These are phyloP conservation scores for Suhomyces guaymorum DNA, from an alignment of 1,139 yeast species.

Conservation along the genomic window DNA sequence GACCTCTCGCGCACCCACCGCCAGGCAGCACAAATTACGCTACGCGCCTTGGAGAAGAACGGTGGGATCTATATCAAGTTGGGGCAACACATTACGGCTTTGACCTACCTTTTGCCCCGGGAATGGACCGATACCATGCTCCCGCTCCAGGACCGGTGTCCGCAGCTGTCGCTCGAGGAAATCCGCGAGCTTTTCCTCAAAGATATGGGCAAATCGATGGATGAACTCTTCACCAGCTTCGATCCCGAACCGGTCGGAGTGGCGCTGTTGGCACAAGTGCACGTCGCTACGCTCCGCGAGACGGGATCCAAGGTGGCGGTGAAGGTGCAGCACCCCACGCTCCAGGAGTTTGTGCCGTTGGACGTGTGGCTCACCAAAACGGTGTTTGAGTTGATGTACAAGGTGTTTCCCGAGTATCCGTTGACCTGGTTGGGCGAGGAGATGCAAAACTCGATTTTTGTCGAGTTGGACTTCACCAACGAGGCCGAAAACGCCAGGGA, in stretches of 20 bases:
- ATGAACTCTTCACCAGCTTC: slow-evolving; percentile 69
- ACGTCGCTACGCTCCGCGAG: slow-evolving; percentile 62
- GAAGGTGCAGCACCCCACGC: slow-evolving; percentile 89
- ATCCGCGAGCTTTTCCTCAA: slow-evolving; percentile 61
- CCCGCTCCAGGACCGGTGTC: slow-evolving; percentile 90
- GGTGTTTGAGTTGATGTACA: slow-evolving; percentile 73
- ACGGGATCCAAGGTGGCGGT: slow-evolving; percentile 84
- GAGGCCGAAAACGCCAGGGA: slow-evolving; percentile 80
- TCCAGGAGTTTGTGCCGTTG: slow-evolving; percentile 84
- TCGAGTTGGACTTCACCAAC: slow-evolving; percentile 81
- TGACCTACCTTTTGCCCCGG: slow-evolving; percentile 83
- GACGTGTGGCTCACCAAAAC: slow-evolving; percentile 78
- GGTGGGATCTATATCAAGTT: slow-evolving; percentile 93
- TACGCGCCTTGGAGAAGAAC: slow-evolving; percentile 75
- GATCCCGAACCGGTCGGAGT: slow-evolving; percentile 83
- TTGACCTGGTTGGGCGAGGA: slow-evolving; percentile 93
- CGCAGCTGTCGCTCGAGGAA: slow-evolving; percentile 71
- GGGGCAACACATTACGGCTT: slow-evolving; percentile 92
- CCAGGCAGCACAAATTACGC: slow-evolving; percentile 76
- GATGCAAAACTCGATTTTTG: slow-evolving; percentile 78
- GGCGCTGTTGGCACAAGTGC: slow-evolving; percentile 96
- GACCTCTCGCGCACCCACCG: slow-evolving; percentile 64
- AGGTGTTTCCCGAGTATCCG: slow-evolving; percentile 90
- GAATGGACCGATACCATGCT: slow-evolving; percentile 97
- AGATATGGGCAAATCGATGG: slow-evolving; percentile 65